These are phyloP conservation scores for Aspergillus homomorphus DNA, from an alignment of 495 filamentous ascomycete species.

Conservation along the genomic window DNA sequence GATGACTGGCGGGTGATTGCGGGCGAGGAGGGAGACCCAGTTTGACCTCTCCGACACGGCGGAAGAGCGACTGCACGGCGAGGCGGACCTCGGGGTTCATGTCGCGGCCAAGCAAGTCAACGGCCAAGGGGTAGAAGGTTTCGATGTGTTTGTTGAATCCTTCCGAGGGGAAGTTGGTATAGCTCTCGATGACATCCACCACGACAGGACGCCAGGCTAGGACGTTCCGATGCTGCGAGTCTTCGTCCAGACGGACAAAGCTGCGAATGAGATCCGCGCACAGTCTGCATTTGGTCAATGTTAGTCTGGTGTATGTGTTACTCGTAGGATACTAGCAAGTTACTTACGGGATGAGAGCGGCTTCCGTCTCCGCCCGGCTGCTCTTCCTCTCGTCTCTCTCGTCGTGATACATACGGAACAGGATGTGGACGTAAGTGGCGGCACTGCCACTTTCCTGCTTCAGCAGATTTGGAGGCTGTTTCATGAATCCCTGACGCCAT, in stretches of 20 bases:
- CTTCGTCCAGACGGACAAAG: slow-evolving; percentile 82
- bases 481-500: slow-evolving; percentile 99
- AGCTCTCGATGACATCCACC: slow-evolving; percentile 95
- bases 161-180: slow-evolving; percentile 78
- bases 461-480: slow-evolving; percentile 95
- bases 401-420: slow-evolving; percentile 96
- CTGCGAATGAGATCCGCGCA: slow-evolving; percentile 87
- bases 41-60: slow-evolving; percentile 77
- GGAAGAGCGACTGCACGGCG: slow-evolving; percentile 70
- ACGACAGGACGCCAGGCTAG: slow-evolving; percentile 95
- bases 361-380: slow-evolving; percentile 77
- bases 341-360: slow-evolving; percentile 79
- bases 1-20: slow-evolving; percentile 39
- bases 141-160: slow-evolving; percentile 77
- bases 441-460: slow-evolving; percentile 95
- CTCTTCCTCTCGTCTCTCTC: slow-evolving; percentile 75
- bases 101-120: slow-evolving; percentile 82
- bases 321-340: not conserved
- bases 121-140: slow-evolving; percentile 78
- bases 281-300: slow-evolving; percentile 44
- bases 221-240: slow-evolving; percentile 93
- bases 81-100: slow-evolving; percentile 72
- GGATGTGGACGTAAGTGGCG: slow-evolving; percentile 87
- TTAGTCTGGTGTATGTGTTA: not conserved
- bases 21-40: slow-evolving; percentile 57